These are phyloP conservation scores for Flueggea neowawraea DNA, from an alignment of 441 rosid genomes.

Conservation along the genomic window DNA sequence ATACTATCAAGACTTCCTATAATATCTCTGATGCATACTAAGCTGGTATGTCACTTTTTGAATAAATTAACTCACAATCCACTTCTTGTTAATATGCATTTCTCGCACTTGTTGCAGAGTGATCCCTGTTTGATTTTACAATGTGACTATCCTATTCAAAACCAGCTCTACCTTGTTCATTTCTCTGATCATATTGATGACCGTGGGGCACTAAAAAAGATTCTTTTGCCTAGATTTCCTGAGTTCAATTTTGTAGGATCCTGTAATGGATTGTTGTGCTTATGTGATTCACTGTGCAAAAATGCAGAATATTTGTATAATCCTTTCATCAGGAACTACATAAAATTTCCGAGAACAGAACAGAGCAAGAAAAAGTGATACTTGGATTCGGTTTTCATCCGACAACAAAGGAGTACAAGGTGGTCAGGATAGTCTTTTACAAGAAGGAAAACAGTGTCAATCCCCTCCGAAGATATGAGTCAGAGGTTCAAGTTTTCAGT, in stretches of 20 bases:
- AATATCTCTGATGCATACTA: constrained; percentile 5
- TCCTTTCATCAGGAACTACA: constrained; percentile 19
- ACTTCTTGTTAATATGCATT: constrained; percentile 1
- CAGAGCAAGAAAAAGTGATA: not conserved
- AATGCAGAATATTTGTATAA: constrained; percentile 10
- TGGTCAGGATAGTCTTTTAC: not conserved
- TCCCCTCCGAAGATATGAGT: no score
- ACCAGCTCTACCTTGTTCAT: constrained; percentile 13
- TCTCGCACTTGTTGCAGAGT: not conserved
- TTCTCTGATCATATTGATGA: constrained; percentile 1
- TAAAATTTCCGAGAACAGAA: constrained; percentile 3
- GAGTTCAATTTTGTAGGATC: constrained; percentile 20
- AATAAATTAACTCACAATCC: not conserved
- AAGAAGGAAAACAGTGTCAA: no score
- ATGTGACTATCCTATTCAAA: constrained; percentile 1
- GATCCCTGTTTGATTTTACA: constrained; percentile 8
- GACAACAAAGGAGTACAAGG: not conserved
- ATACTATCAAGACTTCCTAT: constrained; percentile 9
- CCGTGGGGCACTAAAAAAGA: constrained; percentile 1
- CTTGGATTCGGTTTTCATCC: constrained; percentile 11
- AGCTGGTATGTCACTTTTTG: constrained; percentile 10
- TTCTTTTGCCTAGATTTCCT: constrained; percentile 12
- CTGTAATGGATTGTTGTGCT: constrained; percentile 26
- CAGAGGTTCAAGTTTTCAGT: no score
- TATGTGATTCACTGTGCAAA: constrained; percentile 1